Base-by-base conservation (phyloP, 768 basidiomycete genomes). In the Psilocybe cubensis region DNA sequence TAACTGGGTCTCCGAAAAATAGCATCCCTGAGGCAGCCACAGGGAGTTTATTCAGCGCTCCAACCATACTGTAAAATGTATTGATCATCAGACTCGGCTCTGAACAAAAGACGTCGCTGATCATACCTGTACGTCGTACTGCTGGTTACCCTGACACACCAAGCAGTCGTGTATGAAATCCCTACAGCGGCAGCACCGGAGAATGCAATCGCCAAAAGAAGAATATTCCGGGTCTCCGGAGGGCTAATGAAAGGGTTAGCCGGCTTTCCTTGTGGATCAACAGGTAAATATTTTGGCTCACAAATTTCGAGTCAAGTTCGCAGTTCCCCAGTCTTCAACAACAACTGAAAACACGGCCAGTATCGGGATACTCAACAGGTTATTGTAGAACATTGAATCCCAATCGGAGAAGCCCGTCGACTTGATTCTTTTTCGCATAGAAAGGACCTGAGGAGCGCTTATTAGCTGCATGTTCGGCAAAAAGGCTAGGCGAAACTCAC, bases 381-480 rank as follows among this genome's bases (percentile, higher is more conserved):
- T 99, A 78, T 96, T 97, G 79, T 98, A 98, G 76, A 94, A 96
- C 95, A 98, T 98, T 11, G 95, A 89, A 68, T 98, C 96, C 96
- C 95, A 97, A 67, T 99, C 96, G 47, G 94, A 82, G 77, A 98
- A 98, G 18, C 93, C 93, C 14, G 94, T 98, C 40, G 80, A 72
- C 77, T 98, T 98, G 79, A 99, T 98, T 55, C 89, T 84, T 72
- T 96, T 98, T 56, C 97, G 86, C 97, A 98, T 98, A 38, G 92
- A 81, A 47, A 99, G 81, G 35, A 97, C 94, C 94, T 96, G 64
- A 21, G 52, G 23, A 43, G 40, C 42, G 45, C 35, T 54, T 38
- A 61, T 40, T 50, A 44, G 3, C 31, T 35, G 12, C 3, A 29
- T 38, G 12, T 17, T 21, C 44, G 35, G 21, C 14, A 47, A 25